Evolutionary conservation across 2,329 filamentous ascomycete genomes (phyloP).

Genomic region (Lecanicillium sp.): DNA sequence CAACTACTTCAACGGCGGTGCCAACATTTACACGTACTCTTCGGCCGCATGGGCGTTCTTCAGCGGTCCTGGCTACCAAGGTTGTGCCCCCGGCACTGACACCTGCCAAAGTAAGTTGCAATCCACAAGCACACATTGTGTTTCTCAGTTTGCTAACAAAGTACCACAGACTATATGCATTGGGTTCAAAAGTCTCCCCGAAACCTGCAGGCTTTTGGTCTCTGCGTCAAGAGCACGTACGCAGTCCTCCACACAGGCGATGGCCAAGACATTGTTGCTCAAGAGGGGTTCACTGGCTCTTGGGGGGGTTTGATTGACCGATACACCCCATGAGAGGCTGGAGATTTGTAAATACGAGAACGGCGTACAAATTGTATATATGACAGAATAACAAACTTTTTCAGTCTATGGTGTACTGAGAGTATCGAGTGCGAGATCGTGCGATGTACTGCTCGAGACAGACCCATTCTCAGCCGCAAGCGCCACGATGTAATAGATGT

Average conservation of each 20-base stretch:
- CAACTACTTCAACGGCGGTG: conserved; percentile 32
- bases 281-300: conserved; percentile 25
- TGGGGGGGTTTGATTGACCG: conserved; percentile 31
- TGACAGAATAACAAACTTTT: background rate
- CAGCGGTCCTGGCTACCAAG: conserved; percentile 28
- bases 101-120: conserved; percentile 23
- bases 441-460: background rate
- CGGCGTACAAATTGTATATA: background rate
- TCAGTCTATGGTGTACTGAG: too few species aligned
- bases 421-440: too few species aligned
- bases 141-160: conserved; percentile 5
- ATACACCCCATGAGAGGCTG: conserved; percentile 19
- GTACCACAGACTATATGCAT: conserved; percentile 25
- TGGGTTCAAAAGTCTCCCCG: conserved; percentile 27
- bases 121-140: too few species aligned
- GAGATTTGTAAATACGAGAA: background rate
- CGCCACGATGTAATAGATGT: too few species aligned
- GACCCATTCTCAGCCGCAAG: too few species aligned
- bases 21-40: conserved; percentile 31
- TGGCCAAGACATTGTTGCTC: conserved; percentile 21
- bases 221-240: conserved; percentile 31
- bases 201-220: conserved; percentile 31
- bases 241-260: conserved; percentile 25
- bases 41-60: conserved; percentile 37
- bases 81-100: conserved; percentile 19